Conservation (phyloP, 1,284 basidiomycete genomes). For the Stereum hirsutum region DNA sequence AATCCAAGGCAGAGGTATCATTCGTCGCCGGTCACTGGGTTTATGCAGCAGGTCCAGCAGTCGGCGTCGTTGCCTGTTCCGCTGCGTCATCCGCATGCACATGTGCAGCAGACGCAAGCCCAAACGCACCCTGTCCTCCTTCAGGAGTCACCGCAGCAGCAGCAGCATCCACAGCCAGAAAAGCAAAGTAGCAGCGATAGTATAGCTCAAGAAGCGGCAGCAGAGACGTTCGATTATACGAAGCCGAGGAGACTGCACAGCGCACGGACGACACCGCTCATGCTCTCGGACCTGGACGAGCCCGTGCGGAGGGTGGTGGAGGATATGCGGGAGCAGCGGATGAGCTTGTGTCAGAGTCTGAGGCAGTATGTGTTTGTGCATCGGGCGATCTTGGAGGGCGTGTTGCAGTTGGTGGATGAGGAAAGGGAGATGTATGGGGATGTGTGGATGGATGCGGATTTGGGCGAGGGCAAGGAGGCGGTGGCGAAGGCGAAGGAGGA, state of each 20-base stretch:
- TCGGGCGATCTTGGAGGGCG: conserved; percentile 75
- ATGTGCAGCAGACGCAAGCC: no score
- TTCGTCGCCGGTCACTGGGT: no score
- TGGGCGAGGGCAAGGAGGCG: conserved; percentile 10
- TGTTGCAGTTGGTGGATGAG: conserved; percentile 71
- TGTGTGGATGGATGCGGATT: conserved; percentile 16
- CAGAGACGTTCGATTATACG: conserved; percentile 42
- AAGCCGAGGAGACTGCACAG: conserved; percentile 49
- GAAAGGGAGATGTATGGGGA: conserved; percentile 35
- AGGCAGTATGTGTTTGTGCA: conserved; percentile 89
- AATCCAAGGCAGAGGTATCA: background rate
- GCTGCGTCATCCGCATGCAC: no score
- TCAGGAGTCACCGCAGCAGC: no score
- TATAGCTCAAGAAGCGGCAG: no score
- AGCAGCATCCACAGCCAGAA: no score
- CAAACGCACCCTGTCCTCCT: no score
- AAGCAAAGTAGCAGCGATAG: no score
- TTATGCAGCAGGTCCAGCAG: no score
- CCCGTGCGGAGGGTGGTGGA: conserved; percentile 74
- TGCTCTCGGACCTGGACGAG: conserved; percentile 54
- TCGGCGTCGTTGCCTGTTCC: no score
- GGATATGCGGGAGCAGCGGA: conserved; percentile 86
- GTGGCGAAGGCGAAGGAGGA: conserved; percentile 10
- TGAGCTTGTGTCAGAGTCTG: conserved; percentile 86
- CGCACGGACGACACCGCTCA: conserved; percentile 37